These are phyloP conservation scores for Gilbertella persicaria DNA, from an alignment of 371 early-diverging fungal genomes.

Conservation along the genomic window DNA sequence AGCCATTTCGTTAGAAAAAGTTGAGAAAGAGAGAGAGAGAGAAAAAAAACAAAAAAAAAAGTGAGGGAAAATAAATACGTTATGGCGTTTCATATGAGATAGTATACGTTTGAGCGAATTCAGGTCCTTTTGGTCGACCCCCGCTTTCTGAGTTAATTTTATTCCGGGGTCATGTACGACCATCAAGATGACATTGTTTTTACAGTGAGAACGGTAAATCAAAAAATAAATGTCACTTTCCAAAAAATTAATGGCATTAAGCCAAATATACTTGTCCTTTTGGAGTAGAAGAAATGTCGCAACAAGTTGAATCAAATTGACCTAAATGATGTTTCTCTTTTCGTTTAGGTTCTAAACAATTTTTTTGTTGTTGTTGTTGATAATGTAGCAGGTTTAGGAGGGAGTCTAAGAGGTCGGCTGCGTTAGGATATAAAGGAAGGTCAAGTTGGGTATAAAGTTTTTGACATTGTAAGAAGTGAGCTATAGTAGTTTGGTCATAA, in stretches of 20 bases:
- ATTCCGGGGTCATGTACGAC: background rate
- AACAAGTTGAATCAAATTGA: too few relatives aligned
- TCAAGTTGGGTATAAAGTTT: constrained; percentile 16
- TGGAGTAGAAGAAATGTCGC: too few relatives aligned
- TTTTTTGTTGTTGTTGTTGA: too few relatives aligned
- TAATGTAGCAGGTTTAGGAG: constrained; percentile 14
- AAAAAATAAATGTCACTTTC: background rate
- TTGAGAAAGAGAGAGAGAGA: constrained; percentile 23
- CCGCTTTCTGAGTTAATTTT: background rate
- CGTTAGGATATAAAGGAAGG: constrained; percentile 19
- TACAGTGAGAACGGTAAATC: background rate
- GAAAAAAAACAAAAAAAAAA: constrained; percentile 18
- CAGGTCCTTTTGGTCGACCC: background rate
- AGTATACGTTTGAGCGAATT: too few relatives aligned
- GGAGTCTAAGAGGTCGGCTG: constrained; percentile 15
- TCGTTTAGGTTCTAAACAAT: too few relatives aligned
- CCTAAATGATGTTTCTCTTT: constrained; percentile 6
- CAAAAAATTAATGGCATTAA: constrained; percentile 2
- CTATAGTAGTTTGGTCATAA: constrained; percentile 14
- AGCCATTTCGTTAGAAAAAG: constrained; percentile 19
- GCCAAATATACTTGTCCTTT: too few relatives aligned
- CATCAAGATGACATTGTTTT: background rate
- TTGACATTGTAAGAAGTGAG: constrained; percentile 15
- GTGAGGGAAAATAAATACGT: background rate
- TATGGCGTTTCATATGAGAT: background rate